Conservation (phyloP, 2,329 filamentous ascomycete genomes). For the Neonectria neomacrospora region DNA sequence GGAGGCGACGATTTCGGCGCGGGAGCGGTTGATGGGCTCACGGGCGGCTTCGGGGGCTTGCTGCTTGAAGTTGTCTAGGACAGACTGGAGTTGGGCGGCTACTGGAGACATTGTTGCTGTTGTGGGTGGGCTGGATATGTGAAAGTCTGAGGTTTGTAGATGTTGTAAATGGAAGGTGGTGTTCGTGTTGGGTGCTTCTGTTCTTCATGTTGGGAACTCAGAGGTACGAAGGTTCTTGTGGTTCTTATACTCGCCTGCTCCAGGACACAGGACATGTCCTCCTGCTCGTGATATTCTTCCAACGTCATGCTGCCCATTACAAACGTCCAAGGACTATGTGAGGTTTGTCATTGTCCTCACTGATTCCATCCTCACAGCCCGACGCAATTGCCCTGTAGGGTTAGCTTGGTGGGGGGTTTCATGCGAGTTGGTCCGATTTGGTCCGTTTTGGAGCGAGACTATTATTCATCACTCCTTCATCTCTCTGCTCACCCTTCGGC, state of each 20-base stretch:
- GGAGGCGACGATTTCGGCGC: background rate
- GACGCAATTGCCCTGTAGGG: background rate
- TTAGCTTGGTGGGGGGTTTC: background rate
- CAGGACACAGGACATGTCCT: background rate
- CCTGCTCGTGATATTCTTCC: background rate
- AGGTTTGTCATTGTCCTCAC: background rate
- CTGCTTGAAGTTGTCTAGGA: background rate
- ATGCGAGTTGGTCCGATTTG: too few relatives aligned
- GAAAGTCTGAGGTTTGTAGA: background rate
- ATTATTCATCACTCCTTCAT: background rate
- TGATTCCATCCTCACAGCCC: background rate
- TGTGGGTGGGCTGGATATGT: too few relatives aligned
- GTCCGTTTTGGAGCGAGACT: background rate
- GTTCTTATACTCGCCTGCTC: background rate
- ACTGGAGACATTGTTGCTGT: background rate
- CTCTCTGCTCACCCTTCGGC: background rate
- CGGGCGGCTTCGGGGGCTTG: background rate
- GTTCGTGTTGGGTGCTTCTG: background rate
- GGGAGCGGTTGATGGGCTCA: background rate
- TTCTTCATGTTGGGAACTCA: background rate
- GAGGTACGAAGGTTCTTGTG: background rate
- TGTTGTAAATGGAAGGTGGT: background rate
- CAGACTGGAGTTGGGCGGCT: background rate
- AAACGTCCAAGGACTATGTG: background rate
- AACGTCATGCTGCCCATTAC: background rate